phyloP scores from a whole-genome alignment of 2,329 filamentous ascomycete species.

The Xylaria arbuscula region DNA sequence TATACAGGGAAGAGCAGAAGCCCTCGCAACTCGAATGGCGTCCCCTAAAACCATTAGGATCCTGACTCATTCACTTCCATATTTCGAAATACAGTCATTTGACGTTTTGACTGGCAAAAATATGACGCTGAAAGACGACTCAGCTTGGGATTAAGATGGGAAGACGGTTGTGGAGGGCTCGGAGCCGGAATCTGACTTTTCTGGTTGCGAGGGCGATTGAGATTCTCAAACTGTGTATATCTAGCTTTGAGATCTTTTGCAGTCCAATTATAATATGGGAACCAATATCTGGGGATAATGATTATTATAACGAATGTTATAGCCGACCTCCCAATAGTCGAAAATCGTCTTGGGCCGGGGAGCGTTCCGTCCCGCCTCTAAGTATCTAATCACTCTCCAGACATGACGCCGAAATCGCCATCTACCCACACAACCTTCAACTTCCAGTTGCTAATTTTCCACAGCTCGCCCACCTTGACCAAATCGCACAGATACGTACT shows the following conservation, averaged over 20 bases:
- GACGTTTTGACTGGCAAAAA: conserved; percentile 30
- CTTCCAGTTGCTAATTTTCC: not conserved
- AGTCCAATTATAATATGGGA: no score
- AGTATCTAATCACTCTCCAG: not conserved
- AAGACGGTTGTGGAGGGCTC: conserved; percentile 10
- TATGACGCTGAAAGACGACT: conserved; percentile 13
- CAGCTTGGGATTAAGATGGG: conserved; percentile 29
- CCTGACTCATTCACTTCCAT: conserved; percentile 23
- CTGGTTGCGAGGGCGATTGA: no score
- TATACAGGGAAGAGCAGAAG: not conserved
- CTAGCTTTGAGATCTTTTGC: no score
- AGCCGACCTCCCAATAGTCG: no score
- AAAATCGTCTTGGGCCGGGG: no score
- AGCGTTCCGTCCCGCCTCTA: no score
- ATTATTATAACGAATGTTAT: no score
- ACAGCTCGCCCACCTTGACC: conserved; percentile 6
- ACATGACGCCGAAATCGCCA: conserved; percentile 1
- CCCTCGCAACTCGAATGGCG: not conserved
- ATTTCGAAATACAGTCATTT: conserved; percentile 16
- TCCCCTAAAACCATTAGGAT: conserved; percentile 25
- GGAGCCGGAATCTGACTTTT: not conserved
- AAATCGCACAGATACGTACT: not conserved
- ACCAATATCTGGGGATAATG: no score
- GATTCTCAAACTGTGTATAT: no score
- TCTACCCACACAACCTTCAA: not conserved